Evolutionary conservation across 345 rosid species (phyloP).

Genomic region (Boechera stricta): DNA sequence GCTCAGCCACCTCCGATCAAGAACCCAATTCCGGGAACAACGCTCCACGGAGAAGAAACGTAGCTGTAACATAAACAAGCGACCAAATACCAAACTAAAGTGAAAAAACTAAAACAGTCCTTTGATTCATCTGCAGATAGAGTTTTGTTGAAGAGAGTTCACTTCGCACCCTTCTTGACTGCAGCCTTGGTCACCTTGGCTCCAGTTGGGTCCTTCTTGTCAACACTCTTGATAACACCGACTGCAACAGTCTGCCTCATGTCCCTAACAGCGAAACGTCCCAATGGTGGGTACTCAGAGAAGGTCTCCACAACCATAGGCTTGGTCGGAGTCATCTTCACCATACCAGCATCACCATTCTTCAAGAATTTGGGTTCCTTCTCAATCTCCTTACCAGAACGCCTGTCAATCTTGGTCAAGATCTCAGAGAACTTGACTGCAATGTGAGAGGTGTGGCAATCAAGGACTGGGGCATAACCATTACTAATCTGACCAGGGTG

Average conservation of each 20-base stretch:
- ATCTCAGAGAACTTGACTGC: slow-evolving; percentile 80
- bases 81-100: background rate
- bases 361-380: slow-evolving; percentile 81
- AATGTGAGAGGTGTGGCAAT: slow-evolving; percentile 87
- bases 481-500: slow-evolving; percentile 93
- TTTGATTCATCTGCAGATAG: slow-evolving; percentile 14
- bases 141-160: slow-evolving; percentile 34
- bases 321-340: slow-evolving; percentile 73
- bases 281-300: slow-evolving; percentile 74
- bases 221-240: slow-evolving; percentile 81
- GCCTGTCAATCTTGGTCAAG: slow-evolving; percentile 70
- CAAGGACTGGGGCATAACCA: slow-evolving; percentile 89
- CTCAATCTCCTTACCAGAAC: slow-evolving; percentile 84
- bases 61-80: background rate
- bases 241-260: slow-evolving; percentile 94
- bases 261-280: slow-evolving; percentile 88
- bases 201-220: slow-evolving; percentile 79
- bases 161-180: slow-evolving; percentile 77
- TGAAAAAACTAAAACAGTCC: background rate
- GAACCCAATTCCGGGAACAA: slow-evolving; percentile 23
- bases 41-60: background rate
- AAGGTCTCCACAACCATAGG: slow-evolving; percentile 92
- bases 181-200: slow-evolving; percentile 93
- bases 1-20: slow-evolving; percentile 35
- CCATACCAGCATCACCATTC: slow-evolving; percentile 65